Conservation (phyloP, 768 basidiomycete genomes). For the Xerocomellus intermedius region DNA sequence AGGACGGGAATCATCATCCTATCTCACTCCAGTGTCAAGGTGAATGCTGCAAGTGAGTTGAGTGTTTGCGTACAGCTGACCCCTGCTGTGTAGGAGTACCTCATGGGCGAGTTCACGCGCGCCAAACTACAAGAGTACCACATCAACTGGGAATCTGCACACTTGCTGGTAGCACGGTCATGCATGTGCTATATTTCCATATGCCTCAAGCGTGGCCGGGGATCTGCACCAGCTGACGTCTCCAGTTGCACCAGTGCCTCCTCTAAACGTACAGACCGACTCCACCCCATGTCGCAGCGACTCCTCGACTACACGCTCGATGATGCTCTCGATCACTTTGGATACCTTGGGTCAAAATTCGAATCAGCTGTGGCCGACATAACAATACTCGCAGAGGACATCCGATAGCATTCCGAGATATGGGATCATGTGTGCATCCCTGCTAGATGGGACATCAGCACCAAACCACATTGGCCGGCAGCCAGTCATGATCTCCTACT, state of each 20-base stretch:
- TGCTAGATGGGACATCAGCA: background rate
- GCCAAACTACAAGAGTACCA: background rate
- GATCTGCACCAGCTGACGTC: background rate
- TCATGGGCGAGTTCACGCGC: background rate
- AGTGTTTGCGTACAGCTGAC: background rate
- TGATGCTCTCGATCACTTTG: background rate
- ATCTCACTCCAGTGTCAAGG: constrained; percentile 5
- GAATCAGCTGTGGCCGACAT: background rate
- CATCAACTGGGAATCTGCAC: background rate
- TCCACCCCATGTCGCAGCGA: background rate
- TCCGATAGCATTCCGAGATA: background rate
- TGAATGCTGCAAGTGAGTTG: background rate
- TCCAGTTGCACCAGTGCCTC: background rate
- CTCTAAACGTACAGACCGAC: background rate
- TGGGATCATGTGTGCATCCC: background rate
- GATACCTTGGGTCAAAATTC: background rate
- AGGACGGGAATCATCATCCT: constrained; percentile 1
- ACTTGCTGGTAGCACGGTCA: background rate
- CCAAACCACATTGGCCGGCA: background rate
- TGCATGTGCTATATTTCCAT: constrained; percentile 8
- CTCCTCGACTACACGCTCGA: constrained; percentile 1
- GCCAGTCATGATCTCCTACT: background rate
- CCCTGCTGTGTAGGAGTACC: background rate
- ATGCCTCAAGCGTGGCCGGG: background rate
- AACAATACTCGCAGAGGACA: background rate